Base-by-base conservation (phyloP, 805 yeast genomes). In the Candida manassasensis region DNA sequence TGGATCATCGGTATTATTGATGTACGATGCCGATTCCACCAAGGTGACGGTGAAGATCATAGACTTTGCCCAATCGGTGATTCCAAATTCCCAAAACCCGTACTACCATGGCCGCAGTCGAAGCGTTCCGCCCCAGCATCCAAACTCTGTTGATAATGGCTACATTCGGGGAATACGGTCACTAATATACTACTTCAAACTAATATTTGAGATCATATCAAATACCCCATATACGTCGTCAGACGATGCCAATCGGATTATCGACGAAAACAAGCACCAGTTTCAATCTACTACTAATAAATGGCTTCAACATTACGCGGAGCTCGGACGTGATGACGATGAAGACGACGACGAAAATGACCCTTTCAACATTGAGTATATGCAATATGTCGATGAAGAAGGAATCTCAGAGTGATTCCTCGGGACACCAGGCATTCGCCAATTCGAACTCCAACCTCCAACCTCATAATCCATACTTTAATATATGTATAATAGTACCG, bases 31-130 rank as follows among this genome's bases (percentile, higher is more conserved):
- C 9, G 46, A 35, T 15, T 47, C 45, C 12, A 44, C 65, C 29
- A 53, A 51, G 41, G 77, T 88, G n/a, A 30, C 13, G 6, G 21
- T 30, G 6, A 77, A 88, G 43, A 73, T 94, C 37, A 93, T 93
- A 47, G 99, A 93, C 61, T 93, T 93, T 69, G 97, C 97, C 1
- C 95, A 89, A 53, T 84, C 95, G 50, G 81, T 87, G 11, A 83
- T 87, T 21, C 77, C 77, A 3, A 81, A 76, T 28, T 75, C 74
- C 39, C 63, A 67, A n/a, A 40, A 30, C 9, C 27, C 8, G 12
- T 24, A 8, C 12, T n/a, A 24, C 12, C 12, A 24, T 14, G 32
- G 34, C 14, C 7, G 24, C 11, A 34, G 35, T 14, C 27, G 35
- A 21, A 19, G 35, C 15, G 81, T 79, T 35, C 95, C 96, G 3